Base-by-base conservation (phyloP, 106 monocot species). In the Posidonia australis region DNA sequence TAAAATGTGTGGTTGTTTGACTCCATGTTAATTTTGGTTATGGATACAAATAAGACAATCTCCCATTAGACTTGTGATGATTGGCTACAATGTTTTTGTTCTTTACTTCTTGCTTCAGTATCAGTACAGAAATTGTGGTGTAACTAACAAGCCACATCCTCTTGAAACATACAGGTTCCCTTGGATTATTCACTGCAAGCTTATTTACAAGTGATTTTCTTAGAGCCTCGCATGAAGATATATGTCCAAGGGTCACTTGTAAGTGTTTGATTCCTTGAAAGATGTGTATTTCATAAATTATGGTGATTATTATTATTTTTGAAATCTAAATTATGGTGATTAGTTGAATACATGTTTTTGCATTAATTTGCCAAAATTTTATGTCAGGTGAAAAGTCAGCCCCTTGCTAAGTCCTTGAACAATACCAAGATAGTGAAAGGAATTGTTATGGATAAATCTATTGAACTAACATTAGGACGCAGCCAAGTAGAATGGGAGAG, bases 181-280 rank as follows among this genome's bases (percentile, higher is more conserved):
- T 53, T 90, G 57, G 90, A 90, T 62, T 90, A 83, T 76, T 90
- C 90, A 7, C 86, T 90, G 58, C 70, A 74, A 47, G 70, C 86
- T 6, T 90, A 86, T 71, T 68, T 90, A 51, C 83, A 90, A 72
- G 86, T 90, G 45, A 80, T 90, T 27, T 90, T 90, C 66, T 75
- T 83, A 70, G 58, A 80, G 60, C 83, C 90, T 55, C 73, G 77
- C 3, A 83, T 86, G 83, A 75, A 86, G 63, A 90, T 90, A 41
- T 75, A 58, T 77, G 66, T 90, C 63, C 90, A 90, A 78, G 79
- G 81, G 46, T 78, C 83, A 46, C 44, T 77, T 78, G 90, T 90
- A 77, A 68, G 63, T 3, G 21, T 17, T 0, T 49, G 0, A 10
- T 49, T 14, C 13, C 13, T 19, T 49, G 3, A 49, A 17, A 49